Evolutionary conservation across 1,284 basidiomycete genomes (phyloP), one percentile per base, ranked within the genome.

Genomic region (Pholiota adiposa): DNA sequence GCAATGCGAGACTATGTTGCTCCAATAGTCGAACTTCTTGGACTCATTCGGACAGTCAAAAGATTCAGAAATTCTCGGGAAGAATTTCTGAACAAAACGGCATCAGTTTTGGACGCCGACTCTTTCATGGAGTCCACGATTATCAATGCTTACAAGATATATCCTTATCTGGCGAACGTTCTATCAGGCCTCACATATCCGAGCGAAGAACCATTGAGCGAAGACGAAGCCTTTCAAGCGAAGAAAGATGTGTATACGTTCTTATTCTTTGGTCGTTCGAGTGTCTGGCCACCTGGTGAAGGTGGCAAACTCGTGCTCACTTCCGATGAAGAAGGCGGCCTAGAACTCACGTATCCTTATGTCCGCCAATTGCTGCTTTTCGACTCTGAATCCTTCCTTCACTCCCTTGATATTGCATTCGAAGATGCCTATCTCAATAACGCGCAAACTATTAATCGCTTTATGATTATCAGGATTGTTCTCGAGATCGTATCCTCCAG

Each of bases 351-450:
- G 1, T 97, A 96, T 69, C 97, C 97, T 1, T 98, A 98, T 69
- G 85, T 93, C 18, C 87, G 91, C 8, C 81, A 94, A 8, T 79
- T 99, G 0, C 82, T 98, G 11, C 85, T 83, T 5, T 97, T 97
- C 69, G 96, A 99, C 72, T 86, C 97, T 3, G 97, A 99, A 73
- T 93, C 96, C 0, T 92, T 98, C 72, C 85, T 99, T 11, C 95
- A 99, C 71, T 89, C 92, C 0, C 81, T 99, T 64, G 97, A 99
- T 73, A 86, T 96, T 54, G 96, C 94, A 0, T 97, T 98, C 65
- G 97, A 99, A 73, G 95, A 98, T 68, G 77, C 89, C 1, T 97
- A 92, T 74, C 83, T 98, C 21, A 96, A 96, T 57, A 83, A 90
- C 51, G 77, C 83, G 0, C 80, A 81, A 52, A 77, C 78, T 23